A percentile compares a stretch with the other conserved stretches of the same genome.
phyloP scores from a whole-genome alignment of 2,329 filamentous ascomycete genomes.

The Pleomassaria siparia region DNA sequence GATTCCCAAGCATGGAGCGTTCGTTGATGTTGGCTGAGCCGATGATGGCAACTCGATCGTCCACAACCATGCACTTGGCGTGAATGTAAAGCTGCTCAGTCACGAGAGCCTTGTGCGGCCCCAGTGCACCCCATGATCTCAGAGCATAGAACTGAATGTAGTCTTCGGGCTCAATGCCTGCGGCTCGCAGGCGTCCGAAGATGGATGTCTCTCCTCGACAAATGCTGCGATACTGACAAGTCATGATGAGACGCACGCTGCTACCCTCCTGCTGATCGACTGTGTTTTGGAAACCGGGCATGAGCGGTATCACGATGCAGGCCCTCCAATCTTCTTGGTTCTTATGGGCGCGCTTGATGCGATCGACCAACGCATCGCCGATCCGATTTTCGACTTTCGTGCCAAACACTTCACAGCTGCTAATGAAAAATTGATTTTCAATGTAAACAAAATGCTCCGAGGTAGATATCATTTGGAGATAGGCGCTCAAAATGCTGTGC shows the following conservation, averaged over 20 bases:
- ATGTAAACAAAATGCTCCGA: slow-evolving; percentile 98
- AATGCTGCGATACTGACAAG: slow-evolving; percentile 95
- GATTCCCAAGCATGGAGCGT: slow-evolving; percentile 86
- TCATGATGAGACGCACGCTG: slow-evolving; percentile 92
- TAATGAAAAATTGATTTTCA: slow-evolving; percentile 98
- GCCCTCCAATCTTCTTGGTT: slow-evolving; percentile 89
- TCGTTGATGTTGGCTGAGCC: slow-evolving; percentile 99
- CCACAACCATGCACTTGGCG: slow-evolving; percentile 93
- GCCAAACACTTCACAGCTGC: slow-evolving; percentile 83
- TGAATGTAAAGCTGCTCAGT: slow-evolving; percentile 99
- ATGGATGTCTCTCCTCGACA: slow-evolving; percentile 91
- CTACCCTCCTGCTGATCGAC: slow-evolving; percentile 93
- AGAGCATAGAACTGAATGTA: slow-evolving; percentile 96
- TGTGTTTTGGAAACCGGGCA: slow-evolving; percentile 98
- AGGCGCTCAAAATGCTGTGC: slow-evolving; percentile 93
- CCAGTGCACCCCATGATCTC: slow-evolving; percentile 89
- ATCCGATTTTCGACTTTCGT: slow-evolving; percentile 90
- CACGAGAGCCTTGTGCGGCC: slow-evolving; percentile 76
- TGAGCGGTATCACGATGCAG: slow-evolving; percentile 86
- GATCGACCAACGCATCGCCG: slow-evolving; percentile 89
- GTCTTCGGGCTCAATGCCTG: slow-evolving; percentile 86
- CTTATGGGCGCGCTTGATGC: slow-evolving; percentile 79
- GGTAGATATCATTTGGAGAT: slow-evolving; percentile 89
- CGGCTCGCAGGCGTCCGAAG: slow-evolving; percentile 77
- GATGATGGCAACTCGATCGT: slow-evolving; percentile 90